Base-by-base conservation (phyloP, 2,329 filamentous ascomycete species). In the Colletotrichum caudatum region DNA sequence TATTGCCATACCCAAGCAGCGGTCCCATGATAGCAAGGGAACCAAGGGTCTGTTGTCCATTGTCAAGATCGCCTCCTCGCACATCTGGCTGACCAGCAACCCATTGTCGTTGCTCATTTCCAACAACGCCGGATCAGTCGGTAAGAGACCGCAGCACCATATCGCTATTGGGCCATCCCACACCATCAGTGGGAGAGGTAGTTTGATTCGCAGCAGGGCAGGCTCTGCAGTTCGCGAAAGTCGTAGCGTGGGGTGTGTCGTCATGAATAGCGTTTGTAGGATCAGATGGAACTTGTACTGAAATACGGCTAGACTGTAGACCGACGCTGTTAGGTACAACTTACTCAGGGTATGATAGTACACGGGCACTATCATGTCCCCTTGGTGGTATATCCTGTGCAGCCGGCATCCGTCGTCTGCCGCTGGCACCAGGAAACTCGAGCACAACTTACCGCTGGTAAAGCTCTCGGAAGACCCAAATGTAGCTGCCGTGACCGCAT, bases 241-340 rank as follows among this genome's bases (percentile, higher is more conserved):
- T 46, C 51, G 53, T 16, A 71, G 53, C 8, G 53, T 46, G 1
- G 69, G 69, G 18, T 69, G 53, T 69, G 62, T 67, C 14, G 65
- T 69, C 9, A 71, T 64, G 7, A 60, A 71, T 12, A 71, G n/a
- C 16, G 69, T 66, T 67, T 71, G 65, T 33, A 71, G 59, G 4
- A 71, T 69, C 6, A 71, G 60, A 23, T 71, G 64, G 8, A 71
- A 53, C 18, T 69, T 68, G 59, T 69, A 71, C 14, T 71, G 69
- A 60, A 59, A 71, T 41, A 71, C 46, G 18, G 69, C 65, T 50
- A 71, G 64, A 29, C 68, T 71, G n/a, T 26, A 4, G 12, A 14
- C 20, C 16, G 33, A 50, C 23, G 29, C 4, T 37, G 59, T 62
- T 39, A 51, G 59, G 12, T 33, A 23, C 11, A 33, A 8, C 2